Base-by-base conservation (phyloP, 495 filamentous ascomycete species). In the Annulohypoxylon maeteangense region DNA sequence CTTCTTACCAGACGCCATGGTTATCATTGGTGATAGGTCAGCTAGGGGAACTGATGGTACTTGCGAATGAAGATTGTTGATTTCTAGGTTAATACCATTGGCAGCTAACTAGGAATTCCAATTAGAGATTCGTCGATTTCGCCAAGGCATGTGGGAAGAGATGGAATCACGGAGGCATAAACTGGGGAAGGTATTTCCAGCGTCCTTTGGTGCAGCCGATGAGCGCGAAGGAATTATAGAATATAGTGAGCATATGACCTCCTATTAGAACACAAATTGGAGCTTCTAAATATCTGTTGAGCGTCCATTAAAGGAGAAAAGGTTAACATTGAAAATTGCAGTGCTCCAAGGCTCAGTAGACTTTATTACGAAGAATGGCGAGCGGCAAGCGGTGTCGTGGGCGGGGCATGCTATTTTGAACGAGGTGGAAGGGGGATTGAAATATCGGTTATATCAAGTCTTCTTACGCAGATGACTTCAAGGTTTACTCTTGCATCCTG, bases 111-210 rank as follows among this genome's bases (percentile, higher is more conserved):
- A 16, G 10, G 3, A 2, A 7, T 4, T 11, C n/a, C 7, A 20
- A 22, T 16, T 18, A 76, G 75, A 72, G 8, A 72, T 78, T 42
- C 75, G 73, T 0, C 27, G 4, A 8, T 10, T 77, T 4, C 69
- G 75, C 10, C 22, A 67, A 23, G 61, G 70, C 8, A 77, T 77
- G 75, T 77, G 75, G 69, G 72, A 75, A 29, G 16, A 74, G 4
- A 76, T 80, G 7, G 55, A 63, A 51, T 42, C 51, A 40, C 70
- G 82, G 36, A 74, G 51, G 38, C 81, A 84, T 58, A 53, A 16
- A 25, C 58, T 76, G 22, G 60, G 42, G 7, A 80, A 75, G 64
- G 74, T 80, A n/a, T 81, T 79, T 55, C 77, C 78, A 48, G 78
- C 62, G 4, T n/a, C 47, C 14, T 79, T 74, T 29, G 66, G 38